These are phyloP conservation scores for Aegilops umbellulata DNA, from an alignment of 176 grass and related monocot species.

Conservation along the genomic window DNA sequence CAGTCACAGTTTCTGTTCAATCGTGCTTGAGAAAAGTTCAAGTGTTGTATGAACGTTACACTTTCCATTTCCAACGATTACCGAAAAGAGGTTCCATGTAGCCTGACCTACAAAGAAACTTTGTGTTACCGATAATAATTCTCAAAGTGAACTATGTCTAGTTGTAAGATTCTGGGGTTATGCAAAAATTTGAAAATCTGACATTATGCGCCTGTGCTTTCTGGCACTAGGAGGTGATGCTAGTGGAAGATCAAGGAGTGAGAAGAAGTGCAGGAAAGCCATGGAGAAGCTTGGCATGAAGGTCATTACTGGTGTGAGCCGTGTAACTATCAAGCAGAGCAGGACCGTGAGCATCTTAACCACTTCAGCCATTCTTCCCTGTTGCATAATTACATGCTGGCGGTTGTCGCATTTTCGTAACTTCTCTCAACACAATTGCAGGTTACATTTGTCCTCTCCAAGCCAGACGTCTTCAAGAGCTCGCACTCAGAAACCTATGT, in stretches of 20 bases:
- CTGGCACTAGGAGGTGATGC: constrained; percentile 16
- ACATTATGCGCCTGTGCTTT: neutral
- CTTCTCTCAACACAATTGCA: neutral
- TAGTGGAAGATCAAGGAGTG: constrained; percentile 2
- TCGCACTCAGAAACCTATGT: constrained; percentile 5
- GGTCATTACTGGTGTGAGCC: constrained; percentile 24
- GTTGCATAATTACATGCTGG: neutral
- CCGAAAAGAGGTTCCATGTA: no score
- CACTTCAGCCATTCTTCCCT: neutral
- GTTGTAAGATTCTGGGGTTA: neutral
- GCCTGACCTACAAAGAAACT: no score
- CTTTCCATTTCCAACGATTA: neutral
- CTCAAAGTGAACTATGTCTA: neutral
- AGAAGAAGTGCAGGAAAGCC: constrained; percentile 22
- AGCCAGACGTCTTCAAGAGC: constrained; percentile 34
- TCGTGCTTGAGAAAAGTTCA: neutral
- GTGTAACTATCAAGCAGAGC: constrained; percentile 39
- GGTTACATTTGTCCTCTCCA: constrained; percentile 17
- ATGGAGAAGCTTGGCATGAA: constrained; percentile 38
- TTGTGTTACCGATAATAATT: neutral
- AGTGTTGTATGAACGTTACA: neutral
- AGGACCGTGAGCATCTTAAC: constrained; percentile 23
- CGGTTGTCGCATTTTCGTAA: neutral
- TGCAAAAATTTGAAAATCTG: neutral
- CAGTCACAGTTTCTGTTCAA: neutral